Evolutionary conservation across 108 stramenopile genomes (phyloP).

Genomic region (Nannochloropsis salina): DNA sequence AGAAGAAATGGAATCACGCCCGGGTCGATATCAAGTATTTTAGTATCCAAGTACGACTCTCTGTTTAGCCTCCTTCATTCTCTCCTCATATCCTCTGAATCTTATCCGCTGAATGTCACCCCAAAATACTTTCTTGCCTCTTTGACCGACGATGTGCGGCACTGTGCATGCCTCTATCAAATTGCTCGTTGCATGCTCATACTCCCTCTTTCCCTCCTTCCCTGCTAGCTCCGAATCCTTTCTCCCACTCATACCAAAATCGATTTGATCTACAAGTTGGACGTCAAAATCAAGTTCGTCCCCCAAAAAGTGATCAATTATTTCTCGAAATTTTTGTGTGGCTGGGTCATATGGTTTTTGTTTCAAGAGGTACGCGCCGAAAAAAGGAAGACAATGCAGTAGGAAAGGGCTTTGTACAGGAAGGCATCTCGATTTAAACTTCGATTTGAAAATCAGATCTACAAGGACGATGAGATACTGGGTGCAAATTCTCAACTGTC

Average conservation of each 20-base stretch:
- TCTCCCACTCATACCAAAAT: neutral
- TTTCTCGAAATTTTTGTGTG: neutral
- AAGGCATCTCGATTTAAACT: neutral
- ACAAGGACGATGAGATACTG: neutral
- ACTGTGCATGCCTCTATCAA: too few relatives aligned
- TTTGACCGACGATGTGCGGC: too few relatives aligned
- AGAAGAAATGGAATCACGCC: neutral
- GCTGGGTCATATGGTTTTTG: neutral
- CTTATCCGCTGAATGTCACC: too few relatives aligned
- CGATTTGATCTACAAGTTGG: neutral
- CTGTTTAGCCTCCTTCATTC: neutral
- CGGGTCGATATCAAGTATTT: conserved; percentile 6
- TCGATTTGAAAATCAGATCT: neutral
- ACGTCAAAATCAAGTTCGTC: neutral
- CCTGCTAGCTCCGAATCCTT: neutral
- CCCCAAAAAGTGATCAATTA: neutral
- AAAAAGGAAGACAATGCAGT: neutral
- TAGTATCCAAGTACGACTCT: neutral
- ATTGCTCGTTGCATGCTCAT: neutral
- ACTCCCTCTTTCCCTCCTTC: neutral
- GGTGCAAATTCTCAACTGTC: too few relatives aligned
- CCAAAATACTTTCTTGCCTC: too few relatives aligned
- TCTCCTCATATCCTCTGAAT: neutral
- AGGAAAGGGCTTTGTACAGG: neutral
- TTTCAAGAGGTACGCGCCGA: neutral